Base-by-base conservation (phyloP, 2,329 filamentous ascomycete species). In the Leptodontidium sp. region DNA sequence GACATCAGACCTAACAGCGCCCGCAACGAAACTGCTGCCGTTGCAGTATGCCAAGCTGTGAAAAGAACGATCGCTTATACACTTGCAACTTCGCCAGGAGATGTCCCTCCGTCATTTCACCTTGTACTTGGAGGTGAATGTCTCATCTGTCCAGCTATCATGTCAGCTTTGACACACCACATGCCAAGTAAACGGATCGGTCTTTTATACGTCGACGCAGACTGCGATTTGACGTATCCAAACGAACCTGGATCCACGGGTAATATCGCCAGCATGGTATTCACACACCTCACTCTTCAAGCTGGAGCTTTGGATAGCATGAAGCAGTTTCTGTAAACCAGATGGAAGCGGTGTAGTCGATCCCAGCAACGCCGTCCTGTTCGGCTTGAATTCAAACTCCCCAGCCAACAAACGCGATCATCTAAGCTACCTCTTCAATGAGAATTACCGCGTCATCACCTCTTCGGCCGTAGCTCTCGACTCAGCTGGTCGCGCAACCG, bases 61-160 rank as follows among this genome's bases (percentile, higher is more conserved):
- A 35, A 35, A 9, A 35, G 32, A 4, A 35, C 17, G 8, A 38
- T 58, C 29, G 2, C 29, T 21, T 38, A 12, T 9, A 29, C 29
- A 2, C 53, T 58, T n/a, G 15, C 29, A 26, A 14, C 2, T 26
- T 26, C 49, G n/a, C 21, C 49, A 4, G 8, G 1, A 9, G 21
- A 52, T 8, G 21, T 7, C 14, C 21, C 9, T 8, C 5, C 14
- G 6, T 21, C 49, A 52, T 52, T 52, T 9, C 49, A 52, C 21
- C 8, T 52, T 1, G 26, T 52, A 7, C 49, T 52, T 8, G 49
- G 49, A 4, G 21, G 49, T 26, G 49, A 52, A 29, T 52, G 49
- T 52, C 49, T 52, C 21, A 52, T 52, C 21, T 52, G 21, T 26
- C 49, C 49, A 26, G 49, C 49, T 26, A 52, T 52, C 49, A 26